These are phyloP conservation scores for Hymenoscyphus salicellus DNA, from an alignment of 2,329 filamentous ascomycete species.

Conservation along the genomic window DNA sequence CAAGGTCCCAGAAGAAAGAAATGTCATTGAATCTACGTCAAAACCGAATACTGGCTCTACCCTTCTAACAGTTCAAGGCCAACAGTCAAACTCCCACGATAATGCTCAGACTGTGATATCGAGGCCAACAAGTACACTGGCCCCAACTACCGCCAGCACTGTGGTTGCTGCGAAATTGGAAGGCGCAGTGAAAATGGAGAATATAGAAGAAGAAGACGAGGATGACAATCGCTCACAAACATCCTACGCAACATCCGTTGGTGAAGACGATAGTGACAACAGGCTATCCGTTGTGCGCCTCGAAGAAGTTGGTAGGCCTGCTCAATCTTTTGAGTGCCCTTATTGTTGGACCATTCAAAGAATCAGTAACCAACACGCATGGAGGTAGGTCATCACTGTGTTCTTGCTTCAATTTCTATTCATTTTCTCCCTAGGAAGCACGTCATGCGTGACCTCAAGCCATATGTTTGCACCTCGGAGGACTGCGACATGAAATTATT, in stretches of 20 bases:
- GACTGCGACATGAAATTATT: conserved; percentile 33
- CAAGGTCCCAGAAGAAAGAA: background rate
- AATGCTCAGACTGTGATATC: conserved; percentile 8
- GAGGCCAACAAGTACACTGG: conserved; percentile 14
- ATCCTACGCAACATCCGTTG: conserved; percentile 14
- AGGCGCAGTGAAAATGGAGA: background rate
- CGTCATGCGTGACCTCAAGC: conserved; percentile 33
- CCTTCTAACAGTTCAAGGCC: background rate
- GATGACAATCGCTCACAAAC: conserved; percentile 14
- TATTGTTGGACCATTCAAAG: conserved; percentile 22
- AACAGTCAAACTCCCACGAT: background rate
- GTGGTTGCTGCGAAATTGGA: background rate
- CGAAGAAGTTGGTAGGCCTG: conserved; percentile 14
- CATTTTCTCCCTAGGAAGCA: conserved; percentile 25
- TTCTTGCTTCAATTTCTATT: background rate
- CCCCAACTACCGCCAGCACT: conserved; percentile 7
- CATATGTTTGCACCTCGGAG: conserved; percentile 36
- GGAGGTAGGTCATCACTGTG: conserved; percentile 22
- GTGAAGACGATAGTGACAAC: conserved; percentile 6
- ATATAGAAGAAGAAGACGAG: conserved; percentile 1
- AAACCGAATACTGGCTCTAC: background rate
- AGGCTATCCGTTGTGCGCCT: conserved; percentile 8
- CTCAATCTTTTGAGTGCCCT: conserved; percentile 12
- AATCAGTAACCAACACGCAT: conserved; percentile 19
- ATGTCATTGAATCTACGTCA: background rate